Base-by-base conservation (phyloP, 305 asterid genomes). In the Solanum hybrid region DNA sequence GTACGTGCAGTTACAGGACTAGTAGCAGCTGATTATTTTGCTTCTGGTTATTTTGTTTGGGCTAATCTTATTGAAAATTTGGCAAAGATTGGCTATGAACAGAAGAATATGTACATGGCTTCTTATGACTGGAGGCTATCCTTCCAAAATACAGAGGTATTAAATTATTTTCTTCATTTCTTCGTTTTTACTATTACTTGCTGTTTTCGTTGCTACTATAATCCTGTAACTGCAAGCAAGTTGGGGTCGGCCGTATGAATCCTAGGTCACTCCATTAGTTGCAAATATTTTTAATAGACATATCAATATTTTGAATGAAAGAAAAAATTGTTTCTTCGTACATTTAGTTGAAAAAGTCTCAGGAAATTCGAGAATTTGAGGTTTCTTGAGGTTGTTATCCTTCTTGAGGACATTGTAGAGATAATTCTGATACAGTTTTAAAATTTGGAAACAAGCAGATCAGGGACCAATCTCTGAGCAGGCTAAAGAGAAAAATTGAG, bases 401-500 rank as follows among this genome's bases (percentile, higher is more conserved):
- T 79, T 26, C 38, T 81, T 51, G 87, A 51, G 75, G 38, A 42
- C 29, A 46, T 46, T 17, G 87, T 46, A 29, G 22, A 56, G 75
- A 20, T 60, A 17, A 22, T 85, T 32, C 77, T 85, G 11, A 85
- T 85, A 27, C 12, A 22, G 4, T 32, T 10, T 56, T 85, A 20
- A 2, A 7, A 76, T 78, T 35, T 78, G 84, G 51, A 32, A 32
- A 11, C 77, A 32, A 85, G 46, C 94, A 97, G 99, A 78, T 91
- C 72, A 96, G 99, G 90, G 99, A 97, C 91, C 98, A 95, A 88
- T 73, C 96, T 10, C 91, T 96, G 20, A 96, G 98, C 93, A 94
- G 96, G 90, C 93, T 97, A 94, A 97, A 96, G 97, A 96, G 98
- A 92, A 95, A 94, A 90, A 97, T 97, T 85, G 98, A 97, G 97